Percentiles rank a stretch among this genome's conserved stretches.
phyloP scores from a whole-genome alignment of 306 rosid species.

The Acacia melanoxylon region DNA sequence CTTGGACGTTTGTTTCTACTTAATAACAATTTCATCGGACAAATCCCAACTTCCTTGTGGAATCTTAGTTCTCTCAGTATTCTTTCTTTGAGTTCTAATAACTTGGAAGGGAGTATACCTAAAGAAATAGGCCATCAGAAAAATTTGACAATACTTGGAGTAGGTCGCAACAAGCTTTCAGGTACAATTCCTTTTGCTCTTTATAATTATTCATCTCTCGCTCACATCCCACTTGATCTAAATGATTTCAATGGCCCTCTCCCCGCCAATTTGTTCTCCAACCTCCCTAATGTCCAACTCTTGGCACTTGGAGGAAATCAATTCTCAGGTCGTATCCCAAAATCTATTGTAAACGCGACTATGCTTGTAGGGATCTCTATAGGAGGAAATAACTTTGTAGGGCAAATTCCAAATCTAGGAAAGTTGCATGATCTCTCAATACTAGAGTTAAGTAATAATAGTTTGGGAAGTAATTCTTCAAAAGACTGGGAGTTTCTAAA shows the following conservation, averaged over 20 bases:
- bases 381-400: neutral
- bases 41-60: neutral
- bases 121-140: neutral
- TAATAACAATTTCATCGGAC: neutral
- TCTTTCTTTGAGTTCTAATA: neutral
- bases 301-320: neutral
- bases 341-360: neutral
- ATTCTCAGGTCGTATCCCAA: constrained; percentile 15
- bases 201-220: neutral
- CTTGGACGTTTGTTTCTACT: neutral
- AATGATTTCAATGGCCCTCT: neutral
- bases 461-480: neutral
- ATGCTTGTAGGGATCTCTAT: neutral
- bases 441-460: rapidly evolving
- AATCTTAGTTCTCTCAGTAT: neutral
- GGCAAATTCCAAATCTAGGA: constrained; percentile 7
- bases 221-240: rapidly evolving
- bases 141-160: neutral
- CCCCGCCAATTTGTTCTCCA: neutral
- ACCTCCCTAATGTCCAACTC: neutral
- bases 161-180: neutral
- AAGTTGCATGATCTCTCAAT: neutral
- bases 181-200: neutral
- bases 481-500: neutral
- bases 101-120: neutral